phyloP scores from a whole-genome alignment of 140 eudicot genomes.

The Ambrosia hybrid region DNA sequence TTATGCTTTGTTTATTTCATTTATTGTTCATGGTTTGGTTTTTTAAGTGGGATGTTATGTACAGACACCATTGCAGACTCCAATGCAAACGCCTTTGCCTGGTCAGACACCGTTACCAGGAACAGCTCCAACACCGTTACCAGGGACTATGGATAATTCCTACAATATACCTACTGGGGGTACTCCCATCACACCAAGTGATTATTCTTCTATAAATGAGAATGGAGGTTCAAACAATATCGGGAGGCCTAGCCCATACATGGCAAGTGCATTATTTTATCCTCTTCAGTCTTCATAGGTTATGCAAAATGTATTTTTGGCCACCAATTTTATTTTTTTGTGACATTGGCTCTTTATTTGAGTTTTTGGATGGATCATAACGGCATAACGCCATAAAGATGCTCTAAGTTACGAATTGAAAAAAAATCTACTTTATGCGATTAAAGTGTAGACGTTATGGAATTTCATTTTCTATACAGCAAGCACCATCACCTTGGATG shows the following conservation, averaged over 20 bases:
- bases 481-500: constrained; percentile 76
- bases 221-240: constrained; percentile 41
- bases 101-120: constrained; percentile 72
- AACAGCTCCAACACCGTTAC: constrained; percentile 55
- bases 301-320: background rate
- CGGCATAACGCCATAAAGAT: background rate
- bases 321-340: background rate
- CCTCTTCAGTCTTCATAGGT: background rate
- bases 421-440: background rate
- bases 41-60: constrained; percentile 2
- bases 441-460: background rate
- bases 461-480: constrained; percentile 42
- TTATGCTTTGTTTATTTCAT: background rate
- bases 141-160: constrained; percentile 58
- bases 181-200: constrained; percentile 64
- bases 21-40: constrained; percentile 17
- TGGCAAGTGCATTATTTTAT: constrained; percentile 40
- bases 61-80: constrained; percentile 68
- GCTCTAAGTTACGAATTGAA: background rate
- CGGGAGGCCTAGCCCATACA: constrained; percentile 70
- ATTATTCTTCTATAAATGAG: constrained; percentile 47
- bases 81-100: constrained; percentile 66
- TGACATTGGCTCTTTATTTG: too few species aligned
- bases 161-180: constrained; percentile 69
- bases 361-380: too few species aligned